Percentiles rank a stretch among this genome's conserved stretches.
Conservation (phyloP, 495 filamentous ascomycete species). For the Penicillium turbatum region DNA sequence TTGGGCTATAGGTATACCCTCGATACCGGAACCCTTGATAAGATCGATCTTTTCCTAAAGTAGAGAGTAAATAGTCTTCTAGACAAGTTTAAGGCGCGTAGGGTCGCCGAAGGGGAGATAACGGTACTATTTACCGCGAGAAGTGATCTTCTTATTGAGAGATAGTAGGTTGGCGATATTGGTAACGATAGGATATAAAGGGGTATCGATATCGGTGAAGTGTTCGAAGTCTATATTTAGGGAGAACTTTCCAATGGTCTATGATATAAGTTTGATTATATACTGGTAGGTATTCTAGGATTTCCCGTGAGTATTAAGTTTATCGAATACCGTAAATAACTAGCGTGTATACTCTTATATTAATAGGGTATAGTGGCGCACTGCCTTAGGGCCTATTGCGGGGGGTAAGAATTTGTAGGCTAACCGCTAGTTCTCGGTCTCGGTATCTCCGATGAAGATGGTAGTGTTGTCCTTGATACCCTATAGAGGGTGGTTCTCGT, state of each 20-base stretch:
- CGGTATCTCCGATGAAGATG: slow-evolving; percentile 52
- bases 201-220: slow-evolving; percentile 40
- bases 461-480: slow-evolving; percentile 46
- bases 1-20: slow-evolving; percentile 41
- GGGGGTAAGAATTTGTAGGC: slow-evolving; percentile 56
- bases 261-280: slow-evolving; percentile 53
- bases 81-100: slow-evolving; percentile 28
- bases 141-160: slow-evolving; percentile 49
- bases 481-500: slow-evolving; percentile 44
- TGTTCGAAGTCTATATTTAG: slow-evolving; percentile 48
- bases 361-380: slow-evolving; percentile 48
- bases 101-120: slow-evolving; percentile 51
- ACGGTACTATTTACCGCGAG: slow-evolving; percentile 45
- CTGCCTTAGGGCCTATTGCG: slow-evolving; percentile 48
- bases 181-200: slow-evolving; percentile 34
- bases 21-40: slow-evolving; percentile 15
- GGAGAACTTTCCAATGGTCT: slow-evolving; percentile 45
- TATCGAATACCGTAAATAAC: slow-evolving; percentile 48
- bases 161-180: slow-evolving; percentile 36
- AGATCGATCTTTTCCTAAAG: slow-evolving; percentile 25
- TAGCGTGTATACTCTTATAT: slow-evolving; percentile 44
- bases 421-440: slow-evolving; percentile 40
- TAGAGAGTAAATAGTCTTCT: slow-evolving; percentile 21
- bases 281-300: slow-evolving; percentile 55
- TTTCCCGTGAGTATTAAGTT: slow-evolving; percentile 41